Conservation (phyloP, 108 stramenopile genomes). For the Licmophora abbreviata region DNA sequence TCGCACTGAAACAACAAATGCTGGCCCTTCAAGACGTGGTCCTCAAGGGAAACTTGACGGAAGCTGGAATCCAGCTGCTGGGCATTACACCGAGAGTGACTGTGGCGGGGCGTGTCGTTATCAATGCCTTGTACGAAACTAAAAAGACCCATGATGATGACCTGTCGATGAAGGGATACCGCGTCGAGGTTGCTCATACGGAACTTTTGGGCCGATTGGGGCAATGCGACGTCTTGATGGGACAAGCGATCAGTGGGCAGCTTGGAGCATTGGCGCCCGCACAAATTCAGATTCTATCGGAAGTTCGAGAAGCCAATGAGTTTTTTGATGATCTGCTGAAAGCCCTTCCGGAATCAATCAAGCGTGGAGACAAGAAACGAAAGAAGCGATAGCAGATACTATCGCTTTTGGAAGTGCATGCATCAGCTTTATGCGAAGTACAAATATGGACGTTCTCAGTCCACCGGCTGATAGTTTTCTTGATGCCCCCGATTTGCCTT, state of each 20-base stretch:
- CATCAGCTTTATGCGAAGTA: too few relatives aligned
- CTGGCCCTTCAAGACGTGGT: conserved; percentile 31
- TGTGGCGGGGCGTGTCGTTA: conserved; percentile 26
- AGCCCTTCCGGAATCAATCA: conserved; percentile 13
- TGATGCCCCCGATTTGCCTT: too few relatives aligned
- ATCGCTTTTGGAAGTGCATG: too few relatives aligned
- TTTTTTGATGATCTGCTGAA: conserved; percentile 50
- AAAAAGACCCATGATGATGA: conserved; percentile 6
- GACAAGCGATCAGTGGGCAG: conserved; percentile 64
- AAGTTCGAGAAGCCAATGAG: conserved; percentile 25
- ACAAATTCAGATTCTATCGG: conserved; percentile 56
- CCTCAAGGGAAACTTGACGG: conserved; percentile 40
- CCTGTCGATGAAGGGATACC: conserved; percentile 38
- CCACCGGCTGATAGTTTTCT: too few relatives aligned
- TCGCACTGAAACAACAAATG: conserved; percentile 20
- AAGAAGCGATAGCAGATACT: too few relatives aligned
- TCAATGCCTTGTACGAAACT: conserved; percentile 5
- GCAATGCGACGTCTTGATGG: conserved; percentile 55
- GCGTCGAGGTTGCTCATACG: conserved; percentile 35
- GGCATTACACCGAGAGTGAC: conserved; percentile 47
- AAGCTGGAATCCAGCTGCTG: conserved; percentile 54
- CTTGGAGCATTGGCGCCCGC: conserved; percentile 55
- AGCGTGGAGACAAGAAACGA: too few relatives aligned
- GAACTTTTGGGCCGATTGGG: conserved; percentile 38
- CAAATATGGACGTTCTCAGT: too few relatives aligned